Percentiles rank a stretch among this genome's conserved stretches.
phyloP scores from a whole-genome alignment of 345 rosid species.

The Aquilaria sinensis region DNA sequence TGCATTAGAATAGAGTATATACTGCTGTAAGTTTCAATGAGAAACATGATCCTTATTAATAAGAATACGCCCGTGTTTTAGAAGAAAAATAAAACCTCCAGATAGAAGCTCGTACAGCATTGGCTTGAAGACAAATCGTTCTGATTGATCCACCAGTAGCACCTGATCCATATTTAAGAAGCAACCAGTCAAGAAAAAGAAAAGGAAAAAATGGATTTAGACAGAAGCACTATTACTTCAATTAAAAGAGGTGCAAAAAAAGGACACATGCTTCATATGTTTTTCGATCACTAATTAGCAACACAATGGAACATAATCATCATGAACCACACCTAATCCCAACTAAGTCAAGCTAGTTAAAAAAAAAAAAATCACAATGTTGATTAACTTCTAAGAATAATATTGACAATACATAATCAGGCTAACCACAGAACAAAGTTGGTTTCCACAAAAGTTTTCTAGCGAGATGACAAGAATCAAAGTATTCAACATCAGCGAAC shows the following conservation, averaged over 20 bases:
- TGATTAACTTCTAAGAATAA: not conserved
- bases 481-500: constrained; percentile 20
- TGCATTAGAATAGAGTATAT: constrained; percentile 25
- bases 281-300: no score
- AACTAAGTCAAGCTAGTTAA: no score
- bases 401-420: not conserved
- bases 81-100: constrained; percentile 46
- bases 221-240: not conserved
- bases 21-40: not conserved
- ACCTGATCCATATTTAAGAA: constrained; percentile 38
- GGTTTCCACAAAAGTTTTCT: not conserved
- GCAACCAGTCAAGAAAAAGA: not conserved
- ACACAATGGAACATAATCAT: no score
- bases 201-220: not conserved
- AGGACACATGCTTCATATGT: no score
- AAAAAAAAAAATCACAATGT: no score
- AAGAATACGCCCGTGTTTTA: constrained; percentile 7
- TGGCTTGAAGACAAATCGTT: constrained; percentile 93
- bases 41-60: no score
- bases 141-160: constrained; percentile 89
- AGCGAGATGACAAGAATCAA: not conserved
- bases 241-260: not conserved
- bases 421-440: not conserved
- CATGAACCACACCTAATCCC: no score
- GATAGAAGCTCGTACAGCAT: constrained; percentile 91